A percentile compares a stretch with the other conserved stretches of the same genome.
Evolutionary conservation across 73 alveolate species (phyloP).

Genomic region (Paramecium bursaria): DNA sequence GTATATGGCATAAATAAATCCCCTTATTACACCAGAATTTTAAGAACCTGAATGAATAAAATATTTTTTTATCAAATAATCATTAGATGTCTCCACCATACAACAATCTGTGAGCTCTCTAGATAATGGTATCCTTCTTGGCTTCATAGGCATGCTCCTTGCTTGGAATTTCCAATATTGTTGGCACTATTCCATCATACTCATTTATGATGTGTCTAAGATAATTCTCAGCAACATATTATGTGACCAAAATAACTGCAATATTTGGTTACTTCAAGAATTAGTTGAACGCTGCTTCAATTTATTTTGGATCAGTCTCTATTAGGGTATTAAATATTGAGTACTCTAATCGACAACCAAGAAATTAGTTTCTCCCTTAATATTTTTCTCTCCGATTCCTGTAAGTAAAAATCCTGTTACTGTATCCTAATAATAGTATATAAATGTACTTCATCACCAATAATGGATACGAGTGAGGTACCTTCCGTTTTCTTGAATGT

Average conservation of each 20-base stretch:
- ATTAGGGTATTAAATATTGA: slow-evolving; percentile 17
- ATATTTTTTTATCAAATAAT: no score
- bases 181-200: slow-evolving; percentile 93
- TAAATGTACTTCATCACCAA: slow-evolving; percentile 90
- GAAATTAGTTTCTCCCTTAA: slow-evolving; percentile 87
- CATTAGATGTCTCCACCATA: slow-evolving; percentile 72
- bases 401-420: slow-evolving; percentile 96
- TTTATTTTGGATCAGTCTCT: slow-evolving; percentile 75
- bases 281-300: slow-evolving; percentile 86
- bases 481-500: slow-evolving; percentile 81
- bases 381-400: slow-evolving; percentile 97
- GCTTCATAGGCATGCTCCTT: slow-evolving; percentile 95
- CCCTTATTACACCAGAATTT: slow-evolving; percentile 38
- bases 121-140: slow-evolving; percentile 79
- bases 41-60: no score
- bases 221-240: slow-evolving; percentile 85
- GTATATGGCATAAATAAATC: slow-evolving; percentile 57
- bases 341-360: slow-evolving; percentile 78
- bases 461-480: slow-evolving; percentile 83
- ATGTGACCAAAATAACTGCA: slow-evolving; percentile 90
- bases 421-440: slow-evolving; percentile 73
- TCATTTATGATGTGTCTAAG: slow-evolving; percentile 92
- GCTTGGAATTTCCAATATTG: slow-evolving; percentile 97
- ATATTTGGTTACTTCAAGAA: slow-evolving; percentile 93
- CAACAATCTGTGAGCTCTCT: slow-evolving; percentile 71